These are phyloP conservation scores for Russula emetica DNA, from an alignment of 768 basidiomycete genomes.

Conservation along the genomic window DNA sequence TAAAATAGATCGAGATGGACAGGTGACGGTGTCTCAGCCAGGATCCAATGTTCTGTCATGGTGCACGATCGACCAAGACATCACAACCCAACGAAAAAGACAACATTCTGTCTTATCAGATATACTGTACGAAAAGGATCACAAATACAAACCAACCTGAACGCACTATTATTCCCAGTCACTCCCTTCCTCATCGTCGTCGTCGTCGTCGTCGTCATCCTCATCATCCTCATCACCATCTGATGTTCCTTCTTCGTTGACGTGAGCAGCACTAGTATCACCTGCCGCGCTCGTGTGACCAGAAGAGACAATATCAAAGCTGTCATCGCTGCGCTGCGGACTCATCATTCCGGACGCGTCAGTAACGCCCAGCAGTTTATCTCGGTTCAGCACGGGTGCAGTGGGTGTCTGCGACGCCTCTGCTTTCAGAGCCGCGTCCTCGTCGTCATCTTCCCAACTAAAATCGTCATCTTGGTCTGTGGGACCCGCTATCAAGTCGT, in stretches of 20 bases:
- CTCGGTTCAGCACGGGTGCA: background rate
- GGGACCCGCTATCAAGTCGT: conserved; percentile 39
- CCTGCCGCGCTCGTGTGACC: conserved; percentile 31
- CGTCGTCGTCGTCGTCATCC: conserved; percentile 16
- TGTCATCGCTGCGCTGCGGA: conserved; percentile 36
- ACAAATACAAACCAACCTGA: conserved; percentile 1
- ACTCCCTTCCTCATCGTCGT: conserved; percentile 26
- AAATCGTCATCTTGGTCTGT: conserved; percentile 79
- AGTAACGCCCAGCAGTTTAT: conserved; percentile 12
- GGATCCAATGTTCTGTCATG: background rate
- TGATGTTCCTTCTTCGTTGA: conserved; percentile 1
- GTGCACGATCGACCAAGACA: too few species aligned
- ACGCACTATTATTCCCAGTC: conserved; percentile 31
- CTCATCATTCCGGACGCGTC: conserved; percentile 30
- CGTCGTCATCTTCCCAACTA: conserved; percentile 91
- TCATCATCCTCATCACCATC: conserved; percentile 23
- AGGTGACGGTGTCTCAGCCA: background rate
- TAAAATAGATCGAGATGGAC: background rate
- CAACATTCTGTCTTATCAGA: background rate
- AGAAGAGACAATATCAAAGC: conserved; percentile 38
- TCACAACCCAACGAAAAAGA: background rate
- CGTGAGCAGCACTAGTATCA: background rate
- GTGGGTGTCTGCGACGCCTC: background rate
- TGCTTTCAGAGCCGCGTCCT: conserved; percentile 41
- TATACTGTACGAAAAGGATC: background rate